phyloP scores from a whole-genome alignment of 345 rosid species.

The Gossypium herbaceum region DNA sequence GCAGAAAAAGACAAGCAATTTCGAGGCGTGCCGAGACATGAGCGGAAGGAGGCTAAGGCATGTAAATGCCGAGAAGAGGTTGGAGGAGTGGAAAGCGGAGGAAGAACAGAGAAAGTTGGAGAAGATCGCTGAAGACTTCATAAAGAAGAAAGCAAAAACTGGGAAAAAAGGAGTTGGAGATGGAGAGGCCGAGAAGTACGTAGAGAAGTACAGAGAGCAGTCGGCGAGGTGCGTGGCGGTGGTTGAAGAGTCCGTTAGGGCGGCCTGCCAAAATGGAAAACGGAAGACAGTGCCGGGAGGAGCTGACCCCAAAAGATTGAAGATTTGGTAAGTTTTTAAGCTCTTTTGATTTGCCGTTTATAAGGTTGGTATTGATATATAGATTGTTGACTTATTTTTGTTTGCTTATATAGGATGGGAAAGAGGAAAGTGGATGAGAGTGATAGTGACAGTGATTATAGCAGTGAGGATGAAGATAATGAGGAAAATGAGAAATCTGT shows the following conservation, averaged over 20 bases:
- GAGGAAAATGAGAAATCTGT: slow-evolving; percentile 55
- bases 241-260: slow-evolving; percentile 76
- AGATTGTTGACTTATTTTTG: not conserved
- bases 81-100: slow-evolving; percentile 91
- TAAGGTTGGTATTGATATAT: not conserved
- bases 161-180: slow-evolving; percentile 73
- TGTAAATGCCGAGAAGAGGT: slow-evolving; percentile 89
- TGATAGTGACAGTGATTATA: slow-evolving; percentile 49
- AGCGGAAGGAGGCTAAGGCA: slow-evolving; percentile 94
- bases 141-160: slow-evolving; percentile 70
- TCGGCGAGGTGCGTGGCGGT: slow-evolving; percentile 76
- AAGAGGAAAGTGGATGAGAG: slow-evolving; percentile 52
- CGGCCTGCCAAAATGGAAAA: slow-evolving; percentile 45
- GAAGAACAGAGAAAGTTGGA: slow-evolving; percentile 80
- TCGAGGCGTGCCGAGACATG: slow-evolving; percentile 96
- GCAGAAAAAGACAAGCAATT: slow-evolving; percentile 91
- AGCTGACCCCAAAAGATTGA: slow-evolving; percentile 46
- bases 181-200: slow-evolving; percentile 68
- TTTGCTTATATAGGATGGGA: slow-evolving; percentile 46
- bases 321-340: slow-evolving; percentile 51
- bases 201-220: slow-evolving; percentile 58
- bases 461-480: slow-evolving; percentile 50
- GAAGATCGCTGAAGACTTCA: slow-evolving; percentile 71
- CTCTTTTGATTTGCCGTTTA: not conserved
- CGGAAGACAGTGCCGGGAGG: slow-evolving; percentile 33